Percentiles rank a stretch among this genome's conserved stretches.
Evolutionary conservation across 495 filamentous ascomycete species (phyloP).

Genomic region (Penicillium mononematosum): DNA sequence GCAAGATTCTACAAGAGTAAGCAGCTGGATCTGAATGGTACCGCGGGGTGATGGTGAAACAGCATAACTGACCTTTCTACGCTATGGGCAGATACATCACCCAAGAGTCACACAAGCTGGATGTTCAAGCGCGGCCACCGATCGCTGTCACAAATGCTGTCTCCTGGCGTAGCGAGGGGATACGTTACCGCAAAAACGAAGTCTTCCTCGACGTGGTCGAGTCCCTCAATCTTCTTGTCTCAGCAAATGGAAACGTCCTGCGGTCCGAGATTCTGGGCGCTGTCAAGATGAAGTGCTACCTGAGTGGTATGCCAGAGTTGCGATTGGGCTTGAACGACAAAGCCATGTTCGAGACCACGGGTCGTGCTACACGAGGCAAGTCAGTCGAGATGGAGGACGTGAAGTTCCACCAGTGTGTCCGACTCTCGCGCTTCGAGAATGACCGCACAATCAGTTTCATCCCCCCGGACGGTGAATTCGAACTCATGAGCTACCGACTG

Average conservation of each 20-base stretch:
- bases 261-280: constrained; percentile 96
- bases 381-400: constrained; percentile 99
- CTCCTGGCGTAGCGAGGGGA: constrained; percentile 96
- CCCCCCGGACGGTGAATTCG: constrained; percentile 96
- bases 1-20: constrained; percentile 96
- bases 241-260: constrained; percentile 90
- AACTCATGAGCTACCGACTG: constrained; percentile 98
- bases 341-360: constrained; percentile 99
- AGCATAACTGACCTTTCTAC: constrained; percentile 13
- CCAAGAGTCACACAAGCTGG: constrained; percentile 97
- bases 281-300: constrained; percentile 99
- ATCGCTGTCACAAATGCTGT: constrained; percentile 99
- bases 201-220: constrained; percentile 98
- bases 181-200: constrained; percentile 98
- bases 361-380: constrained; percentile 90
- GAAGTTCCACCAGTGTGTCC: constrained; percentile 99
- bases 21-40: constrained; percentile 12
- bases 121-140: constrained; percentile 97
- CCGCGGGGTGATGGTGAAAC: constrained; percentile 2
- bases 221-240: constrained; percentile 93
- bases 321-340: constrained; percentile 97
- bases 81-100: constrained; percentile 75
- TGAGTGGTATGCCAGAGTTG: constrained; percentile 97
- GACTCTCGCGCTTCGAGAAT: constrained; percentile 94
- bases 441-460: constrained; percentile 99